phyloP scores from a whole-genome alignment of 257 asterid genomes.

The Catharanthus roseus region DNA sequence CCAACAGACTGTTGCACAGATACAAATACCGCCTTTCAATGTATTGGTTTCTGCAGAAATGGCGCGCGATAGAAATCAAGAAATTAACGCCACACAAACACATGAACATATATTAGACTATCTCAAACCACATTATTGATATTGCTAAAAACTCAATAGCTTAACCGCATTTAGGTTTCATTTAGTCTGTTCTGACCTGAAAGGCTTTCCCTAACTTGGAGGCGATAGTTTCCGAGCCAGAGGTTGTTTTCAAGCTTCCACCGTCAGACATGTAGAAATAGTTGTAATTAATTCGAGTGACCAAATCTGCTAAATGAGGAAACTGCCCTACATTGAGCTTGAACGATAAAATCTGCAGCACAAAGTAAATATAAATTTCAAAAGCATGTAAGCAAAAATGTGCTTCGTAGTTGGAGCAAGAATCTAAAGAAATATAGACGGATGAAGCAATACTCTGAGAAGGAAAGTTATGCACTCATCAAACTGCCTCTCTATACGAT shows the following conservation, averaged over 20 bases:
- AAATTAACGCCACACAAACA: not conserved
- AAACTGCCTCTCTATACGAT: conserved; percentile 81
- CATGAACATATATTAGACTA: no score
- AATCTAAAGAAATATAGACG: conserved; percentile 6
- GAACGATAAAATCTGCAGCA: conserved; percentile 77
- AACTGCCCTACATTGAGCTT: conserved; percentile 97
- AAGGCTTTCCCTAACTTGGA: conserved; percentile 30
- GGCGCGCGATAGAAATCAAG: not conserved
- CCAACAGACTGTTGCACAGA: conserved; percentile 4
- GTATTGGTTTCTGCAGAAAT: conserved; percentile 6
- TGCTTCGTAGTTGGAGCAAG: not conserved
- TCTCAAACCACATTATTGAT: not conserved
- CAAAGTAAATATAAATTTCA: conserved; percentile 3
- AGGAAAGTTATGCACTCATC: conserved; percentile 95
- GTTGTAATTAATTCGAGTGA: conserved; percentile 87
- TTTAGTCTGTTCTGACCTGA: conserved; percentile 17
- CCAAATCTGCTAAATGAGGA: conserved; percentile 90
- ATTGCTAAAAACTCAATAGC: not conserved
- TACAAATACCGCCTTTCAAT: not conserved
- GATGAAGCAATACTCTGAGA: conserved; percentile 60
- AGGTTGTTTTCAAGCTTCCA: conserved; percentile 48
- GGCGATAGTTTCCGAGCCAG: conserved; percentile 36
- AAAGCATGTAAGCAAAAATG: not conserved
- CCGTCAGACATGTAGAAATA: conserved; percentile 83
- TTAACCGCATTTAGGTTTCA: not conserved